phyloP scores from a whole-genome alignment of 2,329 filamentous ascomycete genomes.

The Plenodomus biglobosus region DNA sequence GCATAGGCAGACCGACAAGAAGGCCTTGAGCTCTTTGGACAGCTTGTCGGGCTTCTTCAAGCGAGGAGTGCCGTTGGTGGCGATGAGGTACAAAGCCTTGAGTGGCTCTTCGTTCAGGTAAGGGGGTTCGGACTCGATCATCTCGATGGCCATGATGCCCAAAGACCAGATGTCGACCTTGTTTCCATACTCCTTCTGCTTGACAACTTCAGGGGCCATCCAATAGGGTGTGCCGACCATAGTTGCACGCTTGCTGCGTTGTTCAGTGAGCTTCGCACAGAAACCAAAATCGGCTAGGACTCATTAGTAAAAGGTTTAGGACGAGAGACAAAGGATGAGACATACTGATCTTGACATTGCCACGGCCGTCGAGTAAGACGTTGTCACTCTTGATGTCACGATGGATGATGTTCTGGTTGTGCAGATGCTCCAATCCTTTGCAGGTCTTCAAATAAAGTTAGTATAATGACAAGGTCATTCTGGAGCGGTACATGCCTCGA shows the following conservation, averaged over 20 bases:
- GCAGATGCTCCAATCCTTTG: constrained; percentile 89
- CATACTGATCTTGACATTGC: constrained; percentile 97
- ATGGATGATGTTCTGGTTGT: constrained; percentile 96
- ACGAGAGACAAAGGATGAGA: constrained; percentile 22
- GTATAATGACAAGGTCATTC: constrained; percentile 6
- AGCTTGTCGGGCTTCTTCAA: constrained; percentile 98
- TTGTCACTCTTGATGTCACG: constrained; percentile 99
- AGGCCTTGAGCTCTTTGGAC: constrained; percentile 96
- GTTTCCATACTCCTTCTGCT: constrained; percentile 97
- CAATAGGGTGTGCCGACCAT: constrained; percentile 99
- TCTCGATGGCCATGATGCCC: constrained; percentile 99
- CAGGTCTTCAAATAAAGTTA: constrained; percentile 71
- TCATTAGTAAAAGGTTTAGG: constrained; percentile 5
- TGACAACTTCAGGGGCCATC: constrained; percentile 99
- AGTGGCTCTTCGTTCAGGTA: constrained; percentile 98
- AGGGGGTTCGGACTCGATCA: constrained; percentile 98
- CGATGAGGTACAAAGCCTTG: constrained; percentile 95
- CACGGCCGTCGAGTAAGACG: constrained; percentile 87
- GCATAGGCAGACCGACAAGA: constrained; percentile 92
- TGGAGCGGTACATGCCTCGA: constrained; percentile 67
- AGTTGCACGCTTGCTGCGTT: constrained; percentile 94
- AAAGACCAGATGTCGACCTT: constrained; percentile 99
- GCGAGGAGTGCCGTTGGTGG: constrained; percentile 93
- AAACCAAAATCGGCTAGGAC: constrained; percentile 93
- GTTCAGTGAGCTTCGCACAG: constrained; percentile 96